Conservation (phyloP, 106 monocot genomes). For the Amphibolis antarctica region DNA sequence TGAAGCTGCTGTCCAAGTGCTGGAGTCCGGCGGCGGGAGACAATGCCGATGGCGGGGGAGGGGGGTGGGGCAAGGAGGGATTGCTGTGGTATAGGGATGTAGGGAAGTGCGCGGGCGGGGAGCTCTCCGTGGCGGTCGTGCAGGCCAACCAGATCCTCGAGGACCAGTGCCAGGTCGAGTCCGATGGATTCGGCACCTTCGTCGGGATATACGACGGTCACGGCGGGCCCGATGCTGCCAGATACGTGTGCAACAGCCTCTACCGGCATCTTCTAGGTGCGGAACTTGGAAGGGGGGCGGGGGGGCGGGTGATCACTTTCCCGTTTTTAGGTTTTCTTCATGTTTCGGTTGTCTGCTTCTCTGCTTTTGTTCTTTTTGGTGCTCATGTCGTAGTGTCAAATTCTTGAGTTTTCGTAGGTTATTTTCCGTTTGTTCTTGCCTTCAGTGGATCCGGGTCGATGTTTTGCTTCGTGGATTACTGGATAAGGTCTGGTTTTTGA, state of each 20-base stretch:
- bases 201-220: slow-evolving; percentile 21
- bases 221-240: slow-evolving; percentile 16
- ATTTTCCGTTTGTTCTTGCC: no score
- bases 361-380: no score
- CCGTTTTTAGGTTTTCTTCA: no score
- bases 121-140: slow-evolving; percentile 22
- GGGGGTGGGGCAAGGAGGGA: slow-evolving; percentile 16
- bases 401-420: no score
- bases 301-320: no score
- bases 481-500: no score
- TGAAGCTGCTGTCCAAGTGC: slow-evolving; percentile 42
- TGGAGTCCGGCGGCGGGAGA: slow-evolving; percentile 15
- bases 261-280: slow-evolving; percentile 13
- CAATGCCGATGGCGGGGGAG: slow-evolving; percentile 8
- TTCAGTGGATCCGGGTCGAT: no score
- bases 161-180: slow-evolving; percentile 22
- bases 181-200: slow-evolving; percentile 17
- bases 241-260: slow-evolving; percentile 12
- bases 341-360: no score
- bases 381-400: no score
- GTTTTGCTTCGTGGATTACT: no score
- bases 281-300: no score
- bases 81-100: slow-evolving; percentile 19
- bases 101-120: slow-evolving; percentile 9
- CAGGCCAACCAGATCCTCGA: slow-evolving; percentile 20